These are phyloP conservation scores for Durotheca rogersii DNA, from an alignment of 495 filamentous ascomycete genomes.

Conservation along the genomic window DNA sequence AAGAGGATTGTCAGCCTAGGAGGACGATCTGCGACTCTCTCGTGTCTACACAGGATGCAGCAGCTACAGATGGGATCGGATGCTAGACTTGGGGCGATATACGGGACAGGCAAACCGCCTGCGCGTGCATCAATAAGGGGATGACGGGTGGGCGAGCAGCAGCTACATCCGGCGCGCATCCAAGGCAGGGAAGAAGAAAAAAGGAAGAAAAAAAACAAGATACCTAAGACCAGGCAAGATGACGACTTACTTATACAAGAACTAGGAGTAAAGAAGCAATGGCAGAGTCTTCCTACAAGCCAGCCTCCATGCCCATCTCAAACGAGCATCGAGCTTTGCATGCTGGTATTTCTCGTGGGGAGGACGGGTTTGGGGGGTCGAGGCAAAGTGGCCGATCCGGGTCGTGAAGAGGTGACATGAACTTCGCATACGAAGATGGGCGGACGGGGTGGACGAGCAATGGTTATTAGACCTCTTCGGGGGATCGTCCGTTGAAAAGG, in stretches of 20 bases:
- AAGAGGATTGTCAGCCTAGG: constrained; percentile 16
- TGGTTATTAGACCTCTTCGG: too few species aligned
- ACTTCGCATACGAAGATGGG: too few species aligned
- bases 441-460: too few species aligned
- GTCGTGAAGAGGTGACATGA: constrained; percentile 16
- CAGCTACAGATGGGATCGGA: constrained; percentile 17
- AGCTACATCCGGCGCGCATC: too few species aligned
- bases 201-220: too few species aligned
- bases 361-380: constrained; percentile 15
- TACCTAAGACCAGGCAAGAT: too few species aligned
- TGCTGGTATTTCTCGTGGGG: constrained; percentile 4
- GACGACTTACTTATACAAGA: constrained; percentile 36
- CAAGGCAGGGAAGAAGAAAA: too few species aligned
- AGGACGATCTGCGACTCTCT: constrained; percentile 4
- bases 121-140: too few species aligned
- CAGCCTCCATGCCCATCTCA: constrained; percentile 20
- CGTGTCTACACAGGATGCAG: constrained; percentile 1
- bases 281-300: constrained; percentile 20
- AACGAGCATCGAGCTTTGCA: constrained; percentile 19
- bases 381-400: constrained; percentile 33
- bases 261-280: constrained; percentile 21
- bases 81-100: constrained; percentile 10
- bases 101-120: constrained; percentile 5
- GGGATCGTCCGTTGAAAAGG: constrained; percentile 15
- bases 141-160: too few species aligned